Base-by-base conservation (phyloP, 139 green algal genomes). In the Tetraselmis striata region DNA sequence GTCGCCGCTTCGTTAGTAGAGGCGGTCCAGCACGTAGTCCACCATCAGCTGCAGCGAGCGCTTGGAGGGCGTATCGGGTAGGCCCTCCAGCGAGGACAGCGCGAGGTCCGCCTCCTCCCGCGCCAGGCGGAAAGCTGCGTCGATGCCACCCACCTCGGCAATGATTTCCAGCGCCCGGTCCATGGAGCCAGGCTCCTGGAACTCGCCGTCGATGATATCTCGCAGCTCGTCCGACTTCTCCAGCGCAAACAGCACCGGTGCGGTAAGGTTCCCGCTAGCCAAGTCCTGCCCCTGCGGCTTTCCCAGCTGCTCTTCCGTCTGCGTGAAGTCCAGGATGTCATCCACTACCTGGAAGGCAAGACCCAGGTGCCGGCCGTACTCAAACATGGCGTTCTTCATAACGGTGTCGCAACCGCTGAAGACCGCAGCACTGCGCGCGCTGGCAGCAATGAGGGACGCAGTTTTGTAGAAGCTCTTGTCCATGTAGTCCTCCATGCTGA, bases 401-500 rank as follows among this genome's bases (percentile, higher is more conserved):
- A 92, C 87, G 28, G 90, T 83, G 1, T n/a, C 75, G 59, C 86
- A 88, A 28, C 91, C 93, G 29, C 90, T 96, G 90, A 99, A 98
- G 26, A 98, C 94, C 23, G 96, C 93, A 0, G 93, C 91, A 2
- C 86, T 94, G 23, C 95, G 93, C 85, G 95, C 98, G 84, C 85
- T 94, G 77, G 97, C 96, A n/a, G 97, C 97, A 25, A 99, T 97
- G n/a, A 99, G 90, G 1, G 92, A 96, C 1, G 97, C 97, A 0
- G 97, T 99, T 93, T 99, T 99, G 89, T 96, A 98, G 88, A 97
- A 98, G 28, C 80, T 93, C 90, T 99, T 99, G 84, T 98, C 93
- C 58, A 97, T 80, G 91, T 99, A 99, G 77, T 95, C 81, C 32
- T 98, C 88, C 31, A 91, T 78, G 0, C 93, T 98, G 76, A 98